Evolutionary conservation across 768 basidiomycete genomes (phyloP).

Genomic region (Lentinula sp.): DNA sequence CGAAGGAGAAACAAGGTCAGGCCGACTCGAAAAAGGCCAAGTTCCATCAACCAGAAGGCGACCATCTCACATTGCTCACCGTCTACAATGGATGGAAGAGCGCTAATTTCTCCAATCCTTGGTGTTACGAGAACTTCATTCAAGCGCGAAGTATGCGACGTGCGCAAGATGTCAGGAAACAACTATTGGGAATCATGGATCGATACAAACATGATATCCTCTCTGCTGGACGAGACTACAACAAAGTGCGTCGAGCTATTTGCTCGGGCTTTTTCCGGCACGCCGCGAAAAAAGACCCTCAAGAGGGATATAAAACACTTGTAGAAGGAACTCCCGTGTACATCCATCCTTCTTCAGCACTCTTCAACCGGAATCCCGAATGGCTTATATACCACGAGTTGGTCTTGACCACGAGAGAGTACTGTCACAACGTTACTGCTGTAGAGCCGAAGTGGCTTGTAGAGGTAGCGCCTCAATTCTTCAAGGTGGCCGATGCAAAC

Average conservation of each 20-base stretch:
- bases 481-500: conserved; percentile 96
- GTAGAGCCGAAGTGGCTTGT: conserved; percentile 98
- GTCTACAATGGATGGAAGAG: conserved; percentile 99
- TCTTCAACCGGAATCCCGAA: conserved; percentile 96
- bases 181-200: conserved; percentile 98
- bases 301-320: conserved; percentile 97
- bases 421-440: conserved; percentile 88
- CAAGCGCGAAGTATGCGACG: conserved; percentile 96
- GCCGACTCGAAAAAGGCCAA: conserved; percentile 99
- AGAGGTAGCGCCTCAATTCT: conserved; percentile 97
- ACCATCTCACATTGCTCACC: conserved; percentile 84
- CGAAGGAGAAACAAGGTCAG: conserved; percentile 99
- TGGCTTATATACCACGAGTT: conserved; percentile 96
- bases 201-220: conserved; percentile 95
- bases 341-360: conserved; percentile 93
- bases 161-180: conserved; percentile 97
- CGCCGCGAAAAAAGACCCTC: conserved; percentile 97
- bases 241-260: conserved; percentile 89
- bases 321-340: conserved; percentile 99
- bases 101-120: conserved; percentile 94
- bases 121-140: conserved; percentile 99
- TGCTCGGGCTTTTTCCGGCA: conserved; percentile 98
- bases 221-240: conserved; percentile 89
- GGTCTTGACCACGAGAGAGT: conserved; percentile 93
- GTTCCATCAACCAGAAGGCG: conserved; percentile 98